Percentiles rank a stretch among this genome's conserved stretches.
Conservation (phyloP, 176 grass and related monocot species). For the Carex littledalei region DNA sequence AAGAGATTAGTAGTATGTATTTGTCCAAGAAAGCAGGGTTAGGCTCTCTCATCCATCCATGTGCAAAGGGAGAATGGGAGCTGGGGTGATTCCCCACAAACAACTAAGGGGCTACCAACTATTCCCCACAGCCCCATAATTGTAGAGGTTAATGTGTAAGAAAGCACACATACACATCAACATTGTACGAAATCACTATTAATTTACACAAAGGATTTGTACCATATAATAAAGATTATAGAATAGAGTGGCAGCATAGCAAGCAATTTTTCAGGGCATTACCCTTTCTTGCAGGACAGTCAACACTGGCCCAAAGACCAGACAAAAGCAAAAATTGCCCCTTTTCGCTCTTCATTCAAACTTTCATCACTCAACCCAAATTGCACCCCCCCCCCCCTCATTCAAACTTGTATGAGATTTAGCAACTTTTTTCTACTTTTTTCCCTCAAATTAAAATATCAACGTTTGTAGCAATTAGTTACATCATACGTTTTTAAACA, state of each 20-base stretch:
- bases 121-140: constrained; percentile 33
- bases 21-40: neutral
- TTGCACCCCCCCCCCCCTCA: neutral
- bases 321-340: neutral
- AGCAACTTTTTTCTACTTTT: neutral
- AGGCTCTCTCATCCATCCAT: neutral
- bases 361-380: neutral
- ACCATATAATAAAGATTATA: constrained; percentile 33
- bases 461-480: neutral
- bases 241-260: constrained; percentile 21
- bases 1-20: neutral
- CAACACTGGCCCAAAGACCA: constrained; percentile 42
- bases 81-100: constrained; percentile 12
- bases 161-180: constrained; percentile 8
- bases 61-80: neutral
- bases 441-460: neutral
- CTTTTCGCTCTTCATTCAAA: neutral
- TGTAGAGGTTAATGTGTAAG: constrained; percentile 17
- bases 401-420: too few species aligned
- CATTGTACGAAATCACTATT: constrained; percentile 22
- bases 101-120: constrained; percentile 32
- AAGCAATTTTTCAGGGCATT: constrained; percentile 32
- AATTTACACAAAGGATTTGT: constrained; percentile 35
- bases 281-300: constrained; percentile 32
- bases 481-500: neutral